Base-by-base conservation (phyloP, 306 rosid species). In the Datisca glomerata region DNA sequence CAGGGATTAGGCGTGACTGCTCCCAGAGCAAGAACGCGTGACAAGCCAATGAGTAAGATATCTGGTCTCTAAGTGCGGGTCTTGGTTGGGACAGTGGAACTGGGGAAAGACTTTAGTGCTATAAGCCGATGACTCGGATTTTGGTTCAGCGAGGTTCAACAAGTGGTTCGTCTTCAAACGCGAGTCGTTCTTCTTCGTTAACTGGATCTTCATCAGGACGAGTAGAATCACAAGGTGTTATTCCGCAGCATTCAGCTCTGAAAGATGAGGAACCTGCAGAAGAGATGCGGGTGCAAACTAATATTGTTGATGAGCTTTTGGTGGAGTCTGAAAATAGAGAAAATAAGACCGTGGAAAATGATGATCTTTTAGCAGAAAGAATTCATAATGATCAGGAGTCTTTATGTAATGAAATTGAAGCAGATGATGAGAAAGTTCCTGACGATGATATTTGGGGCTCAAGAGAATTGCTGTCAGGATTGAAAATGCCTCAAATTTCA, bases 21-120 rank as follows among this genome's bases (percentile, higher is more conserved):
- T 9, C 95, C 98, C 60, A 89, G 67, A 66, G 98, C 93, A 32
- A 89, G 98, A 64, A 61, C 93, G 33, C 95, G 98, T 43, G 95
- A 72, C 61, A 89, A 83, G 52, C 84, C 21, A 2, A 51, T 49
- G 62, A 41, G 12, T 51, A 21, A 51, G 63, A 48, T 50, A 45
- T 59, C 32, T 13, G 43, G 47, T 70, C 65, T 63, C 60, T 64
- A 17, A 53, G 46, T 52, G 55, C 21, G 56, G 24, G 47, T 60
- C n/a, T 55, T 44, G 40, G 19, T 22, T n/a, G 43, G 24, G n/a
- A 31, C 17, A 14, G 49, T 48, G 43, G 49, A 38, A 25, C 28
- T 36, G 15, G 60, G 20, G 48, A 57, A 24, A 47, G 65, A 20
- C 31, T n/a, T 47, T 43, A 8, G 21, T 25, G 18, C 23, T 48